phyloP scores from a whole-genome alignment of 2,329 filamentous ascomycete genomes.

The Exophiala lecanii-corni region DNA sequence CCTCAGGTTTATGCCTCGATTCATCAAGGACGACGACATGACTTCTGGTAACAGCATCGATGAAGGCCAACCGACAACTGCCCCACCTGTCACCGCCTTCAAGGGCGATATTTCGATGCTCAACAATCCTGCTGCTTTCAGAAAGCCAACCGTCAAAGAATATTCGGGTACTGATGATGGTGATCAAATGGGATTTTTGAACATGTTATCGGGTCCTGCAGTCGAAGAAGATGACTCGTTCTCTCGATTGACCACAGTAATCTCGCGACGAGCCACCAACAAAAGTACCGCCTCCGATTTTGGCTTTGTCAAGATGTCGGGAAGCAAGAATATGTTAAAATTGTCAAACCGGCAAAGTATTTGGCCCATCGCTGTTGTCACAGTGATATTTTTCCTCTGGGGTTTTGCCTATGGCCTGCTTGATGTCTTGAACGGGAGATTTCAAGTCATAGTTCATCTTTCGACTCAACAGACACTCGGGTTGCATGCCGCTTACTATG shows the following conservation, averaged over 20 bases:
- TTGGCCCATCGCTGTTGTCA: constrained; percentile 60
- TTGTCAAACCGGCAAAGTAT: constrained; percentile 54
- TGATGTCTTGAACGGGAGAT: constrained; percentile 68
- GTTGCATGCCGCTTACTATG: constrained; percentile 57
- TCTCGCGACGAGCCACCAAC: constrained; percentile 30
- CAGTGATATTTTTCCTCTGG: constrained; percentile 81
- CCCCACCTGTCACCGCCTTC: constrained; percentile 1
- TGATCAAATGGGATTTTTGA: constrained; percentile 27
- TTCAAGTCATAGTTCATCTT: constrained; percentile 50
- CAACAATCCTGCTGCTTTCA: constrained; percentile 27
- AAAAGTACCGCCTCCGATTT: constrained; percentile 45
- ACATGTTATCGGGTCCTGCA: constrained; percentile 24
- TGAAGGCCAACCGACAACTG: constrained; percentile 18
- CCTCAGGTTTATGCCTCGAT: constrained; percentile 54
- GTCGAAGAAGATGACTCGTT: constrained; percentile 9
- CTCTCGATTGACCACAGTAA: constrained; percentile 28
- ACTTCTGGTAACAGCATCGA: constrained; percentile 16
- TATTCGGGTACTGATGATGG: constrained; percentile 24
- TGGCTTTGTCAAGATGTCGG: constrained; percentile 58
- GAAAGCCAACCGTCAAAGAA: constrained; percentile 18
- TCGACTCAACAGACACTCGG: constrained; percentile 44
- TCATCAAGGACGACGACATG: constrained; percentile 47
- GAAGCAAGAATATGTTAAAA: constrained; percentile 55
- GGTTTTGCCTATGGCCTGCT: constrained; percentile 85
- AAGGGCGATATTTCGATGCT: constrained; percentile 19